These are phyloP conservation scores for Vaccinium darrowii DNA, from an alignment of 148 eudicot species.

Conservation along the genomic window DNA sequence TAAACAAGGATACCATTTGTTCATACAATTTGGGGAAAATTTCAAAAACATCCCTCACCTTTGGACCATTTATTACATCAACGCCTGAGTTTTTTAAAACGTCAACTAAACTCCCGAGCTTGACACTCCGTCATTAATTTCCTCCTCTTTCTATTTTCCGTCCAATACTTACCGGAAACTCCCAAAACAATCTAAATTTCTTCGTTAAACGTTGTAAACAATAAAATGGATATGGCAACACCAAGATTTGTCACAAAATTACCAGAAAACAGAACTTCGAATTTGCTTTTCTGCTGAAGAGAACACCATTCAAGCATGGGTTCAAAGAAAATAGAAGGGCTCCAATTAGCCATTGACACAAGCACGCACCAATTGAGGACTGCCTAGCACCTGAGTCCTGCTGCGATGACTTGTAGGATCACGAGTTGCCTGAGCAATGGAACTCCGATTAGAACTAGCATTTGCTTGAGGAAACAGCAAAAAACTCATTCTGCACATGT, in stretches of 20 bases:
- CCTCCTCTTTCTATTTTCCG: too few species aligned
- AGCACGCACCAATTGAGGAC: not conserved
- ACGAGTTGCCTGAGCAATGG: too few species aligned
- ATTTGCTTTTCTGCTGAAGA: not conserved
- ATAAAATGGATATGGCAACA: not conserved
- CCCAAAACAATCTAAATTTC: too few species aligned
- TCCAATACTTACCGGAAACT: too few species aligned
- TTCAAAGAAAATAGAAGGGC: not conserved
- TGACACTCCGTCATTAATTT: too few species aligned
- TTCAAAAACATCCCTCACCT: too few species aligned
- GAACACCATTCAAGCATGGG: not conserved
- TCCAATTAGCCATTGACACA: not conserved
- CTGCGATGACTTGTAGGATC: not conserved
- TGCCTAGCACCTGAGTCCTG: not conserved
- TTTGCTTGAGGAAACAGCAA: not conserved
- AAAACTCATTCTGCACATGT: not conserved
- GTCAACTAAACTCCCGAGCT: too few species aligned
- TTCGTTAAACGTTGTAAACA: not conserved
- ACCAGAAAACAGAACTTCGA: not conserved
- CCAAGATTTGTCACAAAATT: not conserved
- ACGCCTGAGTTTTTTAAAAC: too few species aligned
- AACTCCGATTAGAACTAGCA: not conserved
- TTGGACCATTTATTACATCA: too few species aligned
- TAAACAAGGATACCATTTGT: too few species aligned
- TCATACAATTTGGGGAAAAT: too few species aligned